phyloP scores from a whole-genome alignment of 805 yeast genomes.

The Yarrowia keelungensis region DNA sequence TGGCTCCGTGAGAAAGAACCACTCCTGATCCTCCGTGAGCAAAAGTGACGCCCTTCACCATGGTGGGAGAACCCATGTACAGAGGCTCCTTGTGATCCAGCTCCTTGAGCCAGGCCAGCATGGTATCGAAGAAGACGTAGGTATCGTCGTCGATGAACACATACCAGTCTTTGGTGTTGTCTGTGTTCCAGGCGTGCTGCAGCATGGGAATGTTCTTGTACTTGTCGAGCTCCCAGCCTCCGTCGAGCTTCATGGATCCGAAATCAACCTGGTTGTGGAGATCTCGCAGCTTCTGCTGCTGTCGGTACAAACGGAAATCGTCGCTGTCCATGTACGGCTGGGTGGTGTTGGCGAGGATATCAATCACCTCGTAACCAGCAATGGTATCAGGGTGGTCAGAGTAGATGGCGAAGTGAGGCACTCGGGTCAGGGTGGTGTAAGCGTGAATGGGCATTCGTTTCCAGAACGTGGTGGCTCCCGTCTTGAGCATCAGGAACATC shows the following conservation, averaged over 20 bases:
- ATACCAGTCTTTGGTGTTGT: conserved; percentile 49
- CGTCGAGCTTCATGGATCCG: conserved; percentile 40
- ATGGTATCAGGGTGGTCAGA: conserved; percentile 49
- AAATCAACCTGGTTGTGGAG: conserved; percentile 45
- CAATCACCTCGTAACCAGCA: conserved; percentile 49
- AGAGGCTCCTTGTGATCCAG: conserved; percentile 46
- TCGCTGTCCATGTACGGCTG: conserved; percentile 41
- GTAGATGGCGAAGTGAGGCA: conserved; percentile 49
- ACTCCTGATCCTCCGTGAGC: conserved; percentile 54
- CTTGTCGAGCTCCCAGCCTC: conserved; percentile 51
- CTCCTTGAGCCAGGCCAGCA: conserved; percentile 44
- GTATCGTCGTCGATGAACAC: conserved; percentile 51
- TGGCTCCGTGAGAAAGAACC: conserved; percentile 48
- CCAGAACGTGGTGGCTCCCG: conserved; percentile 51
- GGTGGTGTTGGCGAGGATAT: conserved; percentile 46
- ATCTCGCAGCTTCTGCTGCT: conserved; percentile 43
- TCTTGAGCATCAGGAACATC: conserved; percentile 50
- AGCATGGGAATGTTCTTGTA: conserved; percentile 52
- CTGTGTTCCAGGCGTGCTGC: conserved; percentile 49
- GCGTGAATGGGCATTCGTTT: conserved; percentile 51
- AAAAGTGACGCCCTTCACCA: conserved; percentile 43
- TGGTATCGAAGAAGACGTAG: conserved; percentile 47
- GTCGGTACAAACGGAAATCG: conserved; percentile 46
- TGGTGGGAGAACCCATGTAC: conserved; percentile 49
- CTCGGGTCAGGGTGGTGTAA: conserved; percentile 48